Evolutionary conservation across 1,139 yeast species (phyloP).

Genomic region (Pneumocystis canis): DNA sequence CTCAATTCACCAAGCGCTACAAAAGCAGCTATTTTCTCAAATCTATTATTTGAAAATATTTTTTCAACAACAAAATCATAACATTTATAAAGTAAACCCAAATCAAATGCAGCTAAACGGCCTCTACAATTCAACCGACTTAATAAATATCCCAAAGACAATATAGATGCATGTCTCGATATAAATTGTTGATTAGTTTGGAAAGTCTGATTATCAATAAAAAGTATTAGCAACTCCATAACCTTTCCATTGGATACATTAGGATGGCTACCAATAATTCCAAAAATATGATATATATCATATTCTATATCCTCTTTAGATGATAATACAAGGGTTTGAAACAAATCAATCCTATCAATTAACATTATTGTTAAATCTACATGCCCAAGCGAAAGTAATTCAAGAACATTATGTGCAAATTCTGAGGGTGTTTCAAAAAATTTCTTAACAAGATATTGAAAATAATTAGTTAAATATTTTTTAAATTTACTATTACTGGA

Average conservation of each 20-base stretch:
- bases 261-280: conserved; percentile 42
- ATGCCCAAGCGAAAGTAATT: conserved; percentile 23
- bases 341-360: conserved; percentile 14
- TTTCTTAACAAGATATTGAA: conserved; percentile 26
- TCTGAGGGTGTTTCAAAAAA: not conserved
- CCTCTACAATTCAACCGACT: conserved; percentile 38
- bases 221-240: conserved; percentile 10
- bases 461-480: conserved; percentile 21
- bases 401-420: conserved; percentile 8
- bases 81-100: not conserved
- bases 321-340: conserved; percentile 20
- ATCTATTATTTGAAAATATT: not conserved
- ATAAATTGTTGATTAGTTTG: not conserved
- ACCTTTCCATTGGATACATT: conserved; percentile 18
- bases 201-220: conserved; percentile 1
- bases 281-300: conserved; percentile 36
- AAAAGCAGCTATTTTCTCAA: not conserved
- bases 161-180: conserved; percentile 21
- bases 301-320: conserved; percentile 20
- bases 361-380: conserved; percentile 18
- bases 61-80: not conserved
- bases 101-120: conserved; percentile 13
- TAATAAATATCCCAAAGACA: conserved; percentile 35
- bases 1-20: not conserved
- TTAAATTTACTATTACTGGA: conserved; percentile 12